Base-by-base conservation (phyloP, 176 grass and related monocot species). In the Panicum miliaceum region DNA sequence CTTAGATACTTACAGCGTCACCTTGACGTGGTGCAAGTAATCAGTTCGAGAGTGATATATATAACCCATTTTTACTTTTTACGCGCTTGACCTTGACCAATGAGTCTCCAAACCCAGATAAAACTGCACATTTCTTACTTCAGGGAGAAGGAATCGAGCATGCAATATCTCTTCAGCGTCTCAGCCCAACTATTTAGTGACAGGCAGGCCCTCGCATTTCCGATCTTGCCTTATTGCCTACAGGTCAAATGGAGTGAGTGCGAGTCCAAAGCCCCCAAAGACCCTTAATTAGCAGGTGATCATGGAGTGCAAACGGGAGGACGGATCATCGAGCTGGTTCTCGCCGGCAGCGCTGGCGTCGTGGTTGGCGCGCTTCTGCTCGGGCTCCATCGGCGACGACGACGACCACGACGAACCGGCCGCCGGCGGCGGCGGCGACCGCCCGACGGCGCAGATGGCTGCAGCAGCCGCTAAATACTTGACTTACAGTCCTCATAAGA, bases 331-430 rank as follows among this genome's bases (percentile, higher is more conserved):
- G 40, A 48, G 3, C 79, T 41, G 75, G 63, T 61, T 43, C 71
- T 87, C 62, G 71, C 40, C 41, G 7, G 79, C 71, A 1, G 71
- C 71, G 51, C 53, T 87, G 52, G 79, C 85, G 63, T 69, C 41
- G 15, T 82, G 79, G 85, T 56, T 87, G 40, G 63, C 71, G n/a
- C 51, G 71, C 23, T 23, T 87, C 41, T 87, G 72, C 79, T 50
- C 29, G 4, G 71, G 85, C 19, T 82, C 41, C 27, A 8, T 32
- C n/a, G 47, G 3, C 46, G 46, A 53, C 18, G 40, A 7, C 42
- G 29, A 18, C 9, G 38, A 25, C 56, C 20, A 22, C 75, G 38
- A 38, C 14, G 71, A n/a, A 8, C 20, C n/a, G 26, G 38, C 10
- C 27, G 38, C 14, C 41, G 75, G 19, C 65, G 75, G 36, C 34